A percentile compares a stretch with the other conserved stretches of the same genome.
These are phyloP conservation scores for Lolium perenne DNA, from an alignment of 176 grass and related monocot genomes.

Conservation along the genomic window DNA sequence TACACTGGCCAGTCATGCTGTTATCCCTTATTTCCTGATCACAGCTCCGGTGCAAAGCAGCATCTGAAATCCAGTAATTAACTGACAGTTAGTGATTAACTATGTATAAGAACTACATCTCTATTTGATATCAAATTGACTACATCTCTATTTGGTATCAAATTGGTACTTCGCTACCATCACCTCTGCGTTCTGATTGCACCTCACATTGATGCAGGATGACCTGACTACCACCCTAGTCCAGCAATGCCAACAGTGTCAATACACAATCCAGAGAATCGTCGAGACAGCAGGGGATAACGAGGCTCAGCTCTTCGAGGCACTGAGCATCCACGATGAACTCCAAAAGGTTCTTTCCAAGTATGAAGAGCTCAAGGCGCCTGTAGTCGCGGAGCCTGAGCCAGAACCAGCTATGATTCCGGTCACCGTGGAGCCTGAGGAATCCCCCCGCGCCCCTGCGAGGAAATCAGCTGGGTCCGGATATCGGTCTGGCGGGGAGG, in stretches of 20 bases:
- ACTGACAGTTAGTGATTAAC: not conserved
- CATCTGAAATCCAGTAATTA: slow-evolving; percentile 13
- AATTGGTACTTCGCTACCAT: not conserved
- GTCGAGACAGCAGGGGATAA: slow-evolving; percentile 69
- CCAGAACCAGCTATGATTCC: slow-evolving; percentile 84
- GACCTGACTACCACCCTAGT: slow-evolving; percentile 81
- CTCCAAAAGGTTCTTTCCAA: slow-evolving; percentile 75
- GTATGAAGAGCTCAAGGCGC: slow-evolving; percentile 83
- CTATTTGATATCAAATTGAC: not conserved
- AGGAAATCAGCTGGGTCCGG: slow-evolving; percentile 44
- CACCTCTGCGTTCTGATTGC: not conserved
- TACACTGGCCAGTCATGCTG: not conserved
- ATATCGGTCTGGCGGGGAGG: slow-evolving; percentile 35
- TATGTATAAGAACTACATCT: not conserved
- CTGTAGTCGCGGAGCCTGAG: slow-evolving; percentile 49
- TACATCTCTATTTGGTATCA: not conserved
- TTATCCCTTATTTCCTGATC: not conserved
- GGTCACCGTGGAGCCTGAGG: slow-evolving; percentile 71
- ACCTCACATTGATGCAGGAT: slow-evolving; percentile 62
- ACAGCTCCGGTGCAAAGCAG: not conserved
- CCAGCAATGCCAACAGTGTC: slow-evolving; percentile 83
- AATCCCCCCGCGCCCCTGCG: slow-evolving; percentile 45
- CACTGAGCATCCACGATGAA: slow-evolving; percentile 85
- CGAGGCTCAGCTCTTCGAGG: slow-evolving; percentile 79
- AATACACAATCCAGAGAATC: slow-evolving; percentile 79